Percentiles rank a stretch among this genome's conserved stretches.
phyloP scores from a whole-genome alignment of 164 flowering plant species.

The Magnolia officinalis region DNA sequence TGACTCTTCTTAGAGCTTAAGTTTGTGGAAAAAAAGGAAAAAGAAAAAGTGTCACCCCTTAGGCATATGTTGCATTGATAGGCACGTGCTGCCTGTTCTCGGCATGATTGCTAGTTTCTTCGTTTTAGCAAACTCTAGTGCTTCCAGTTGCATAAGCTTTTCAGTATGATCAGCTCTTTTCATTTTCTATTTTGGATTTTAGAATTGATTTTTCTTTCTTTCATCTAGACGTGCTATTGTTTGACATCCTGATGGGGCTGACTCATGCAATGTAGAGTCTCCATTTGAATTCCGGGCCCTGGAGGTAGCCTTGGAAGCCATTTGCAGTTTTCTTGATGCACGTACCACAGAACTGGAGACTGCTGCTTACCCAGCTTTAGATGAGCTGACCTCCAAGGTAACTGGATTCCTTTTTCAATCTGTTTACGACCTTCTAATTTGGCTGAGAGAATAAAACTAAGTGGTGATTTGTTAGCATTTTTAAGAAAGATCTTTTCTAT shows the following conservation, averaged over 20 bases:
- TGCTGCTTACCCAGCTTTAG: conserved; percentile 92
- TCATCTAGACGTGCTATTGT: conserved; percentile 6
- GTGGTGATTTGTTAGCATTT: neutral
- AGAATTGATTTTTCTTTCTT: neutral
- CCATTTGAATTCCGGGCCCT: conserved; percentile 96
- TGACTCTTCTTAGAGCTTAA: too few relatives aligned
- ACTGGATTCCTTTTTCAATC: neutral
- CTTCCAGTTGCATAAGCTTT: neutral
- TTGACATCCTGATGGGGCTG: conserved; percentile 1
- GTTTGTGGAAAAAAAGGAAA: too few relatives aligned
- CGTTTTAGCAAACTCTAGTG: neutral
- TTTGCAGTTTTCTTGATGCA: conserved; percentile 89
- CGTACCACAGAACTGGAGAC: conserved; percentile 85
- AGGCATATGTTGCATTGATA: neutral
- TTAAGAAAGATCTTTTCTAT: neutral
- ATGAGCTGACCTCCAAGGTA: conserved; percentile 90
- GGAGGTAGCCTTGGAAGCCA: conserved; percentile 91
- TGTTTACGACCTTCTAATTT: too few relatives aligned
- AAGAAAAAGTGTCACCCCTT: neutral
- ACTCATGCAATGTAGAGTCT: conserved; percentile 51
- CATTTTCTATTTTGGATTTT: neutral
- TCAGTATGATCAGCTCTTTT: neutral
- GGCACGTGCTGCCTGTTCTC: neutral
- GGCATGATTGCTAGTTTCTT: neutral
- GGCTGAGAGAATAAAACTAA: too few relatives aligned